Evolutionary conservation across 257 asterid genomes (phyloP).

Genomic region (Pogostemon cablin): DNA sequence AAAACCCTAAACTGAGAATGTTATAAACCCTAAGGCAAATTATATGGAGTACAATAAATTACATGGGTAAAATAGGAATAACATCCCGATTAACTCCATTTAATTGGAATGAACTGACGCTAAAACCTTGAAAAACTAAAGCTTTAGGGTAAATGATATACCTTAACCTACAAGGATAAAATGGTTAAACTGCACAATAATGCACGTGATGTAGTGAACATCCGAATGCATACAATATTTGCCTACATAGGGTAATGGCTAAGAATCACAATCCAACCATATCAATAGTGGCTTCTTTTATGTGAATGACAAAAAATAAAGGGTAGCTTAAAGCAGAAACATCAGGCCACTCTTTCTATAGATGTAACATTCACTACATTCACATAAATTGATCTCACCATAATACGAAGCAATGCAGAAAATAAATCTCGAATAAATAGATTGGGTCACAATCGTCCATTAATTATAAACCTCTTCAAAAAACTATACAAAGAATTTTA

Average conservation of each 20-base stretch:
- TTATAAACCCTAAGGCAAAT: too few species aligned
- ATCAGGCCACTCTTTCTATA: background rate
- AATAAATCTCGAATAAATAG: background rate
- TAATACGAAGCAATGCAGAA: background rate
- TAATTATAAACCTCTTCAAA: background rate
- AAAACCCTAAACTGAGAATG: too few species aligned
- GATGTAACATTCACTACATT: constrained; percentile 9
- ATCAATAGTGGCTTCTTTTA: constrained; percentile 22
- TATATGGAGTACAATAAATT: too few species aligned
- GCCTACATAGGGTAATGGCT: background rate
- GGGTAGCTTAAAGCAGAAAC: background rate
- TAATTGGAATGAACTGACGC: too few species aligned
- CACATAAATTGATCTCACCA: constrained; percentile 12
- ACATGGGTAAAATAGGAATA: too few species aligned
- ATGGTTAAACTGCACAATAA: too few species aligned
- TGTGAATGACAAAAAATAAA: constrained; percentile 1
- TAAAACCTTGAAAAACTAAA: too few species aligned
- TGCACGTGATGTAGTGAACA: too few species aligned
- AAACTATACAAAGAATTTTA: background rate
- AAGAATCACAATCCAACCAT: background rate
- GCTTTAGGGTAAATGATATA: too few species aligned
- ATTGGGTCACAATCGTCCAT: background rate
- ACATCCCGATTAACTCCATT: too few species aligned
- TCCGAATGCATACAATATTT: too few species aligned
- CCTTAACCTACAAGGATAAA: too few species aligned